Base-by-base conservation (phyloP, 495 filamentous ascomycete genomes). In the Niebla homalea region DNA sequence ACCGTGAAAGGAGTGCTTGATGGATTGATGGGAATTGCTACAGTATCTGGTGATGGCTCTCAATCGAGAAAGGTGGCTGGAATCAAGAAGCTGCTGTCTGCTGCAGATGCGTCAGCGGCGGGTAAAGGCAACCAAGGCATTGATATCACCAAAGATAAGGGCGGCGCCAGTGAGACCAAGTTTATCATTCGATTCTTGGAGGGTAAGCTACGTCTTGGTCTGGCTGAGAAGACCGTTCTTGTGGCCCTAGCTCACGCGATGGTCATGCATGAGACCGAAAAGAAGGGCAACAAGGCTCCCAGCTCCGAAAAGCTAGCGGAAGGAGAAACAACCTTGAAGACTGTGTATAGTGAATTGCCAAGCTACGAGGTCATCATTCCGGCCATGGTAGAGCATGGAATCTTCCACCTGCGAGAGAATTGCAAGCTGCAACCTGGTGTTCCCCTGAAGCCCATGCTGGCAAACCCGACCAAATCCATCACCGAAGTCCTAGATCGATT, bases 401-500 rank as follows among this genome's bases (percentile, higher is more conserved):
- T 98, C 46, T 78, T 80, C 69, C 78, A 85, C 35, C 64, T 98
- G 11, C 75, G 76, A 32, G 79, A 94, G 7, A 76, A 83, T 38
- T 98, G 92, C 80, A 94, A 92, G 62, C 76, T 98, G 22, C 84
- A 89, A 49, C 89, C 93, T 3, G 92, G 92, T 51, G 83, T 98
- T 20, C 92, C 92, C 18, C 76, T 98, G 35, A 98, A 97, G 66
- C 92, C 92, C 57, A 98, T 98, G 92, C 78, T 98, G 69, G 92
- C 92, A 5, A 97, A 96, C 57, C 93, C 92, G 1, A 98, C 93
- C 0, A 98, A 98, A 65, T 87, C 92, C n/a, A 97, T 98, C 56
- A 93, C 88, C 0, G 92, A 98, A 65, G 93, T 98, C 0, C 79
- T 97, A 1, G 92, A 98, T 66, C 85, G 93, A 15, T 98, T 98